Evolutionary conservation across 2,329 filamentous ascomycete genomes (phyloP).

Genomic region (Ilyonectria destructans): DNA sequence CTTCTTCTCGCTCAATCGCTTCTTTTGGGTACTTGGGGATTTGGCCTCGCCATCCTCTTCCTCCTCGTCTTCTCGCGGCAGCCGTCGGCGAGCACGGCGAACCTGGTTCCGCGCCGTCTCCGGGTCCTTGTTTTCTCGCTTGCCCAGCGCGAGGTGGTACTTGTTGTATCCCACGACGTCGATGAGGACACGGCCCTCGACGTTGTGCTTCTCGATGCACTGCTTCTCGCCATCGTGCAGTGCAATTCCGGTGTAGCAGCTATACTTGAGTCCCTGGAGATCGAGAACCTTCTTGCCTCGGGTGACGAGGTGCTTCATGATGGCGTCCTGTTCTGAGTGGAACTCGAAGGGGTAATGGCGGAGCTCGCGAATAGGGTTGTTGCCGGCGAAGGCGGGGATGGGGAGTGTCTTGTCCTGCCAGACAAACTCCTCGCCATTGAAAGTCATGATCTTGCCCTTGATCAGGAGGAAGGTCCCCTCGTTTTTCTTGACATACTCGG

Average conservation of each 20-base stretch:
- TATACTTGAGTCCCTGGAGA: constrained; percentile 60
- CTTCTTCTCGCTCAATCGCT: constrained; percentile 53
- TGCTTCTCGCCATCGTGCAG: constrained; percentile 43
- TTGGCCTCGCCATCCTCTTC: constrained; percentile 25
- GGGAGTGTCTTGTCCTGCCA: constrained; percentile 56
- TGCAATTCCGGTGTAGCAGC: constrained; percentile 61
- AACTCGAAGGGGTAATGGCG: constrained; percentile 57
- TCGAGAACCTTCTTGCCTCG: constrained; percentile 60
- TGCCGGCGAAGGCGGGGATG: constrained; percentile 57
- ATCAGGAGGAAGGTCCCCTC: constrained; percentile 45
- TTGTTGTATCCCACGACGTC: constrained; percentile 62
- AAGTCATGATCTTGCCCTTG: constrained; percentile 55
- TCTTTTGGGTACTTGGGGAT: constrained; percentile 33
- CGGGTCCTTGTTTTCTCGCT: constrained; percentile 55
- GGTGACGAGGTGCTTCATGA: constrained; percentile 50
- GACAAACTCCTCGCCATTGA: constrained; percentile 59
- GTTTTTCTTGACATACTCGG: constrained; percentile 48
- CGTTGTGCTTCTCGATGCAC: constrained; percentile 53
- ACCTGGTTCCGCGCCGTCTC: constrained; percentile 46
- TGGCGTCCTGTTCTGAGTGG: constrained; percentile 49
- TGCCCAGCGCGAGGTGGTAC: constrained; percentile 56
- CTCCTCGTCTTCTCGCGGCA: constrained; percentile 2
- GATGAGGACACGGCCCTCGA: constrained; percentile 59
- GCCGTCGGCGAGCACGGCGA: constrained; percentile 11
- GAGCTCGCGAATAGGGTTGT: constrained; percentile 59